A percentile compares a stretch with the other conserved stretches of the same genome.
phyloP scores from a whole-genome alignment of 164 flowering plant genomes.

The Nelumbo lutea region DNA sequence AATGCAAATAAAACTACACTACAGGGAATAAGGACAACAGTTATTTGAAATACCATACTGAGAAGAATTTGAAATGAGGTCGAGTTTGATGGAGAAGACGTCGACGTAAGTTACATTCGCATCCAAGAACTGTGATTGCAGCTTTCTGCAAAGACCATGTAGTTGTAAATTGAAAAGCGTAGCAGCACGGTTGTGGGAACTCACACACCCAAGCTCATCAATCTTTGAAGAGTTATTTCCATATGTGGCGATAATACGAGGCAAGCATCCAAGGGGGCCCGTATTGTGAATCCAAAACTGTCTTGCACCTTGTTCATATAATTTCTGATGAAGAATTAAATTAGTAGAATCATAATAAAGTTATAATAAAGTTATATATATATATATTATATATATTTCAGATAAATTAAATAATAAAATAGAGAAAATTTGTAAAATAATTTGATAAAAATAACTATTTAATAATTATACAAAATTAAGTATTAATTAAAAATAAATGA shows the following conservation, averaged over 20 bases:
- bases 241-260: slow-evolving; percentile 71
- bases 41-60: slow-evolving; percentile 49
- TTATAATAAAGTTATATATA: too few species aligned
- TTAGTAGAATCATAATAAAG: not conserved
- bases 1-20: too few species aligned
- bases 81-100: slow-evolving; percentile 58
- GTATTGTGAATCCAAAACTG: slow-evolving; percentile 95
- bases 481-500: too few species aligned
- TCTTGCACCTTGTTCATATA: slow-evolving; percentile 79
- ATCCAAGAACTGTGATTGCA: slow-evolving; percentile 51
- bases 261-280: slow-evolving; percentile 87
- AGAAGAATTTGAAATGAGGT: slow-evolving; percentile 69
- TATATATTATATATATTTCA: not conserved
- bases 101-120: slow-evolving; percentile 74
- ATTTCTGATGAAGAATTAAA: slow-evolving; percentile 31
- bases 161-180: slow-evolving; percentile 84
- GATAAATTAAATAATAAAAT: too few species aligned
- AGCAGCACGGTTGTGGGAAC: slow-evolving; percentile 71
- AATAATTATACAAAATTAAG: too few species aligned
- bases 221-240: slow-evolving; percentile 80
- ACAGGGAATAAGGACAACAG: not conserved
- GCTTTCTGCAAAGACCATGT: slow-evolving; percentile 57
- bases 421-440: too few species aligned
- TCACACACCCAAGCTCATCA: slow-evolving; percentile 78
- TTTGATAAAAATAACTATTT: too few species aligned